Evolutionary conservation across 768 basidiomycete genomes (phyloP).

Genomic region (Naganishia antarctica): DNA sequence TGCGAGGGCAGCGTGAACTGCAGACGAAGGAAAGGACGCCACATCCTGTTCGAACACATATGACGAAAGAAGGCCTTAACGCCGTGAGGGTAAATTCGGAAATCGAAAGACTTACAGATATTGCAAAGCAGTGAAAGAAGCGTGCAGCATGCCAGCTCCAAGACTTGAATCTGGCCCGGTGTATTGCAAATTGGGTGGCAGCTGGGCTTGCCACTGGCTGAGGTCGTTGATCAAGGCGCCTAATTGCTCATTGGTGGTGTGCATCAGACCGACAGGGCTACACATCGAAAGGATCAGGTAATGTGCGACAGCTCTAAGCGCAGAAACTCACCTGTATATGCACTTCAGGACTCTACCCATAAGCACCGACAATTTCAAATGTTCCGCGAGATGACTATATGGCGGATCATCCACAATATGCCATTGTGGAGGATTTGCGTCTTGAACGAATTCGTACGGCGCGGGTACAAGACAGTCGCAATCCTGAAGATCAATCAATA

Average conservation of each 20-base stretch:
- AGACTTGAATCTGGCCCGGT: constrained; percentile 63
- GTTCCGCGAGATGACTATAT: constrained; percentile 70
- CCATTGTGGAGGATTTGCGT: constrained; percentile 55
- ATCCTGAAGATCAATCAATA: constrained; percentile 93
- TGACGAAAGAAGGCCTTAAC: not conserved
- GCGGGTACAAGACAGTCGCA: constrained; percentile 92
- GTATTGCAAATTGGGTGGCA: constrained; percentile 75
- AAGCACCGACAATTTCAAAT: constrained; percentile 83
- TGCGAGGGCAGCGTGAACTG: constrained; percentile 87
- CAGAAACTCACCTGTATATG: constrained; percentile 67
- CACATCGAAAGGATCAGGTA: constrained; percentile 11
- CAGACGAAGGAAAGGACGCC: constrained; percentile 97
- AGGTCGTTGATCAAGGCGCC: constrained; percentile 51
- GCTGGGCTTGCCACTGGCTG: constrained; percentile 66
- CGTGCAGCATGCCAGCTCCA: constrained; percentile 73
- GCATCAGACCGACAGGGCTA: constrained; percentile 80
- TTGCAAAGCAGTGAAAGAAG: constrained; percentile 79
- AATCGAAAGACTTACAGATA: constrained; percentile 62
- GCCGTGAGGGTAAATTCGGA: no score
- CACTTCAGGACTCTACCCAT: constrained; percentile 87
- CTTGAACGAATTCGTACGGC: constrained; percentile 61
- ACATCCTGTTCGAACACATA: constrained; percentile 55
- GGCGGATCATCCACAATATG: constrained; percentile 31
- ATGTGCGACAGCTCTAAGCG: not conserved
- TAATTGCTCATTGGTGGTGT: constrained; percentile 75